Evolutionary conservation across 768 basidiomycete genomes (phyloP), one percentile per base, ranked within the genome.

Genomic region (Suillus americanus): DNA sequence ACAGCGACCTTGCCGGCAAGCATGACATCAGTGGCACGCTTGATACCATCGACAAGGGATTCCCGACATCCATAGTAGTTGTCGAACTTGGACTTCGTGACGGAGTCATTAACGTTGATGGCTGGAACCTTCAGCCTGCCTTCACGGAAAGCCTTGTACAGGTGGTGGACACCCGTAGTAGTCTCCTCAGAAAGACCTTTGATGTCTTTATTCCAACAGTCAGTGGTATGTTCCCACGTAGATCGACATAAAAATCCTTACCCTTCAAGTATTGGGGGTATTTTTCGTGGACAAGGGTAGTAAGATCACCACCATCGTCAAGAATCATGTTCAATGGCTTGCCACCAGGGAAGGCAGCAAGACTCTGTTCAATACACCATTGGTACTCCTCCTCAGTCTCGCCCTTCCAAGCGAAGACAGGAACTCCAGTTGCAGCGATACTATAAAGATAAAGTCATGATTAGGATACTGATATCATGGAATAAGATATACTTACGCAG

Each of bases 21-120:
- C 97, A 99, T 99, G 78, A 99, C 94, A 78, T 99, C 97, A 68
- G 97, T 99, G 65, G 97, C 97, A 74, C 97, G 95, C 88, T 99
- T 99, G 83, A 99, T 98, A 72, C 97, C 97, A 77, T 99, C 97
- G 66, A 99, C 97, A 67, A 99, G 92, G 38, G 97, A 99, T 80
- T 99, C 97, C 75, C 97, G 94, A 83, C 97, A 99, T 67, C 97
- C 97, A 77, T 99, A 99, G 81, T 94, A 91, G 83, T 95, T 94
- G 81, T 96, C 92, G 77, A 99, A 99, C 85, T 99, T 99, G 76
- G 95, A 97, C 82, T 99, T 99, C 69, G 97, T 99, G 74, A 99
- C 97, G 6, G 97, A 97, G 82, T 97, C 96, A 79, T 99, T 99
- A 75, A 99, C 97, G 79, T 99, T 99, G 86, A 99, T 99, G 67